Conservation (phyloP, 2,329 filamentous ascomycete genomes). For the Cytospora mali region DNA sequence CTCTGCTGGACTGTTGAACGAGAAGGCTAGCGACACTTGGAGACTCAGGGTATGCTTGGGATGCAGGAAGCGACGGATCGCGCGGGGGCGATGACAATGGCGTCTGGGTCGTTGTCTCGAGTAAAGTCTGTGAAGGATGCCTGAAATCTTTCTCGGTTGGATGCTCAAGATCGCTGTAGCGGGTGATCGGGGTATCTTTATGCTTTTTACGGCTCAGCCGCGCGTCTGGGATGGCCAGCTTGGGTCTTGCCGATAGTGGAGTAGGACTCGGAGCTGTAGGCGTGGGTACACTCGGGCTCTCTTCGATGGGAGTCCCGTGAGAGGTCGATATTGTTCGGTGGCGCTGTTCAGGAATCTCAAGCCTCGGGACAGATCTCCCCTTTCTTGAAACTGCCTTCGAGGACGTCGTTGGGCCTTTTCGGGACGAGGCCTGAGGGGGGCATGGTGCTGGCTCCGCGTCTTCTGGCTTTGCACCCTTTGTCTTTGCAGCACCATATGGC, state of each 20-base stretch:
- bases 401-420: not conserved
- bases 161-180: conserved; percentile 24
- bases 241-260: conserved; percentile 36
- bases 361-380: not conserved
- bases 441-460: not conserved
- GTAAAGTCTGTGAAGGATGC: conserved; percentile 27
- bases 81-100: conserved; percentile 27
- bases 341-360: conserved; percentile 9
- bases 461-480: not conserved
- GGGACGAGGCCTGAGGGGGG: too few species aligned
- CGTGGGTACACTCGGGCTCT: conserved; percentile 33
- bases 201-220: not conserved
- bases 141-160: conserved; percentile 33
- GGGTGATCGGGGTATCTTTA: conserved; percentile 13
- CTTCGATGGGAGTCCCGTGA: not conserved
- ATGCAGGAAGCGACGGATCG: conserved; percentile 12
- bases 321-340: conserved; percentile 1
- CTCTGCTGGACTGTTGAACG: not conserved
- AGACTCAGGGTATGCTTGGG: not conserved
- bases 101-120: not conserved
- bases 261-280: conserved; percentile 42
- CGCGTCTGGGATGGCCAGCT: conserved; percentile 33
- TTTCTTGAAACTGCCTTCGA: not conserved
- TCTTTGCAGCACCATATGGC: not conserved
- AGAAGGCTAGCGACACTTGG: not conserved